These are phyloP conservation scores for Dillenia suffruticosa DNA, from an alignment of 164 flowering plant species.

Conservation along the genomic window DNA sequence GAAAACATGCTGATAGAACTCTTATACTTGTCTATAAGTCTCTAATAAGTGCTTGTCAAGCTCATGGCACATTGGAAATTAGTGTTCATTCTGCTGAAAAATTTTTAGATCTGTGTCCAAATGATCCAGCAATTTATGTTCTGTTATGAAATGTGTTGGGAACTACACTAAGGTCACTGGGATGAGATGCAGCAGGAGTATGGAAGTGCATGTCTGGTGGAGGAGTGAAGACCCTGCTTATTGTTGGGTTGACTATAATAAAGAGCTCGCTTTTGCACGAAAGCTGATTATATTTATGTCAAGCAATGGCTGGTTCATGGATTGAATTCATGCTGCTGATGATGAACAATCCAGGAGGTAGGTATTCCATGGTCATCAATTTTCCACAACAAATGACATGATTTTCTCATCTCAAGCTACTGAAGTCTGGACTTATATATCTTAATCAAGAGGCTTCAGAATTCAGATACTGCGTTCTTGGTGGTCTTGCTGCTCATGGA, in stretches of 20 bases:
- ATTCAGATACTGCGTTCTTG: no score
- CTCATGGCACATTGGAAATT: slow-evolving; percentile 44
- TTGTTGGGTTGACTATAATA: slow-evolving; percentile 33
- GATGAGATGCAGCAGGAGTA: slow-evolving; percentile 32
- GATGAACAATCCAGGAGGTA: no score
- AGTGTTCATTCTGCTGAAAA: slow-evolving; percentile 32
- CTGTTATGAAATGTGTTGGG: slow-evolving; percentile 38
- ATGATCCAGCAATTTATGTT: slow-evolving; percentile 48
- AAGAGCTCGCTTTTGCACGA: no score
- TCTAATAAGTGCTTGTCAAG: slow-evolving; percentile 42
- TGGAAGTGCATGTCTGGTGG: slow-evolving; percentile 42
- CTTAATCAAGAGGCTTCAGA: no score
- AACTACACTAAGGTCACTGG: slow-evolving; percentile 34
- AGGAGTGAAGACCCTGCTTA: slow-evolving; percentile 46
- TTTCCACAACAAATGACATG: no score
- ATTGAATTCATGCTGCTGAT: no score
- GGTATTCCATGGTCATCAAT: no score
- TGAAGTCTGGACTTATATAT: no score
- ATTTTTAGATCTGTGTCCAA: slow-evolving; percentile 34
- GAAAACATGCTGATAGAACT: slow-evolving; percentile 36
- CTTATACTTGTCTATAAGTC: slow-evolving; percentile 38
- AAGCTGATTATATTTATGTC: no score
- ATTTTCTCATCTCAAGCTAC: no score
- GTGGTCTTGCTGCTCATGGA: no score
- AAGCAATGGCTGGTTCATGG: no score